A percentile compares a stretch with the other conserved stretches of the same genome.
Evolutionary conservation across 179 eudicot species (phyloP).

Genomic region (Spinacia oleracea): DNA sequence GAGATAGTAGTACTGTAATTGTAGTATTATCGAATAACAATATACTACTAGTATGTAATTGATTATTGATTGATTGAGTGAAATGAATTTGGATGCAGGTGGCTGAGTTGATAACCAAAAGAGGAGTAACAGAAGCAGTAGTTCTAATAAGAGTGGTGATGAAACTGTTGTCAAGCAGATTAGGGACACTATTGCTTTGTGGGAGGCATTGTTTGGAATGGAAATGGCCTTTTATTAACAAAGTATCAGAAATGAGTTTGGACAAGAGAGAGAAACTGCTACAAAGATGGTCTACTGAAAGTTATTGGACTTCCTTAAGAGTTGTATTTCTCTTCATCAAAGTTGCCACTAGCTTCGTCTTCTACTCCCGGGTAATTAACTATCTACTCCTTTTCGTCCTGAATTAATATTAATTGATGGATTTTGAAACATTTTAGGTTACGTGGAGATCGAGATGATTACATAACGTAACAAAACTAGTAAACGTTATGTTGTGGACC

Average conservation of each 20-base stretch:
- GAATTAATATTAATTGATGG: no score
- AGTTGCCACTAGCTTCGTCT: constrained; percentile 19
- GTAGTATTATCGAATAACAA: no score
- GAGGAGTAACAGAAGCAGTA: constrained; percentile 34
- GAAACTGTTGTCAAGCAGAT: constrained; percentile 32
- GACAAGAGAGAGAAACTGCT: constrained; percentile 43
- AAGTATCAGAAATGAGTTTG: constrained; percentile 35
- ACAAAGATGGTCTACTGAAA: constrained; percentile 65
- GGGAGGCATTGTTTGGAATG: constrained; percentile 33
- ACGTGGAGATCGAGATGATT: no score
- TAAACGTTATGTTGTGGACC: no score
- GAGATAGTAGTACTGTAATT: no score
- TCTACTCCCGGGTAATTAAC: constrained; percentile 33
- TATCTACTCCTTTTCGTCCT: no score
- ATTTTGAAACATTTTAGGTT: no score
- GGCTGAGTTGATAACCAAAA: constrained; percentile 26
- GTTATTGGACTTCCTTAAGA: constrained; percentile 33
- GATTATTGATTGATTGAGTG: no score
- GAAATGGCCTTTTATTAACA: constrained; percentile 42
- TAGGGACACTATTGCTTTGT: constrained; percentile 42
- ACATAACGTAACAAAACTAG: no score
- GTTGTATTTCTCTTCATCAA: constrained; percentile 32
- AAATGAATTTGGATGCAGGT: constrained; percentile 27
- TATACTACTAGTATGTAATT: no score
- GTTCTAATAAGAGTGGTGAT: constrained; percentile 30